phyloP scores from a whole-genome alignment of 352 stramenopile species.

The Phytopythium oedochilum region DNA sequence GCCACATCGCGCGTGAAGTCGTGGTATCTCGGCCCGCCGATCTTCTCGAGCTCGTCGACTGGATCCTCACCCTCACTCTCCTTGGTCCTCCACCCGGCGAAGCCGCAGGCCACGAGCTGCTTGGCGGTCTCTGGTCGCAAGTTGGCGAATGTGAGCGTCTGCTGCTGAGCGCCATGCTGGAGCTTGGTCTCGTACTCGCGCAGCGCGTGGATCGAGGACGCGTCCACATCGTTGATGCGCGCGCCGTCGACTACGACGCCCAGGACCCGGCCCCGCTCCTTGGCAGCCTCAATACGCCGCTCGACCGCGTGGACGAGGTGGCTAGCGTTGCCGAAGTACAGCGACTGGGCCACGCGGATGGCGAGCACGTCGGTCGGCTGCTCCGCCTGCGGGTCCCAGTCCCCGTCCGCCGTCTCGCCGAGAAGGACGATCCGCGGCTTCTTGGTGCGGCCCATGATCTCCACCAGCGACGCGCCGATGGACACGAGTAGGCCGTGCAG shows the following conservation, averaged over 20 bases:
- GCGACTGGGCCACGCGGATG: constrained; percentile 54
- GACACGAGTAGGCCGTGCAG: constrained; percentile 45
- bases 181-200: constrained; percentile 20
- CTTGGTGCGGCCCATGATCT: constrained; percentile 65
- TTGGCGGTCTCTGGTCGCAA: constrained; percentile 14
- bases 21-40: background rate
- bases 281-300: constrained; percentile 25
- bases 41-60: constrained; percentile 3
- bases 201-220: constrained; percentile 16
- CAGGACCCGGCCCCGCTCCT: constrained; percentile 48
- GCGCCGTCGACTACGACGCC: constrained; percentile 58
- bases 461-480: constrained; percentile 50
- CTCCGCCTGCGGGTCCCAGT: constrained; percentile 13
- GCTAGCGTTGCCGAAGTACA: constrained; percentile 73
- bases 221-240: constrained; percentile 38
- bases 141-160: constrained; percentile 19
- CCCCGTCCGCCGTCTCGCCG: constrained; percentile 29
- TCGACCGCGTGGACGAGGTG: constrained; percentile 59
- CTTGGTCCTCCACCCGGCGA: constrained; percentile 7
- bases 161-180: constrained; percentile 8
- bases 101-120: constrained; percentile 12
- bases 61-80: background rate
- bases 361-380: constrained; percentile 42
- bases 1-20: constrained; percentile 7
- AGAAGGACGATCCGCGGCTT: constrained; percentile 40